These are phyloP conservation scores for Starmerella sp. DNA, from an alignment of 805 yeast species.

Conservation along the genomic window DNA sequence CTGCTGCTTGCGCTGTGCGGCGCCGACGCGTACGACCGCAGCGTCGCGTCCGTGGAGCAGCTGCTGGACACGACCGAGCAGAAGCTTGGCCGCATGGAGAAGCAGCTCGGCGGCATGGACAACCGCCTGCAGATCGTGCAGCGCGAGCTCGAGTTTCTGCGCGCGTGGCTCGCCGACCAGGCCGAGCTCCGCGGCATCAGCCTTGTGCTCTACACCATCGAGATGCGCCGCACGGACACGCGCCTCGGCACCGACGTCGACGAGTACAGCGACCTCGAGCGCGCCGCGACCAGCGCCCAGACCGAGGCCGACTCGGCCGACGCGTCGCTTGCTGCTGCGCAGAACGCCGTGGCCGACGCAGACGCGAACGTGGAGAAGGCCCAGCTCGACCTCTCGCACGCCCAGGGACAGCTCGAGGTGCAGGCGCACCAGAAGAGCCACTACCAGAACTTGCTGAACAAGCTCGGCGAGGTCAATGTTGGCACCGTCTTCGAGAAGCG, in stretches of 20 bases:
- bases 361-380: constrained; percentile 6
- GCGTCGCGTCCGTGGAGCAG: constrained; percentile 62
- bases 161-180: constrained; percentile 55
- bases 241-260: constrained; percentile 3
- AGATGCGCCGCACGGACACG: constrained; percentile 25
- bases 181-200: constrained; percentile 59
- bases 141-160: constrained; percentile 65
- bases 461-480: too few species aligned
- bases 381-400: background rate
- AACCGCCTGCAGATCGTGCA: constrained; percentile 67
- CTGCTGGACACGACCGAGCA: constrained; percentile 65
- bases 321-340: background rate
- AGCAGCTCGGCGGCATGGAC: constrained; percentile 57
- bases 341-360: constrained; percentile 10
- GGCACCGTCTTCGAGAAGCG: too few species aligned
- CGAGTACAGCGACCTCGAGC: constrained; percentile 9
- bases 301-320: constrained; percentile 7
- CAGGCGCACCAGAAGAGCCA: background rate
- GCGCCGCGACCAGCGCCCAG: constrained; percentile 1
- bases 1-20: constrained; percentile 89
- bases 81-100: constrained; percentile 59
- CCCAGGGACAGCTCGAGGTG: constrained; percentile 3
- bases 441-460: too few species aligned
- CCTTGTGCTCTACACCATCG: constrained; percentile 66
- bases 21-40: constrained; percentile 77